A percentile compares a stretch with the other conserved stretches of the same genome.
Evolutionary conservation across 2,329 filamentous ascomycete genomes (phyloP).

Genomic region (Diplodia intermedia): DNA sequence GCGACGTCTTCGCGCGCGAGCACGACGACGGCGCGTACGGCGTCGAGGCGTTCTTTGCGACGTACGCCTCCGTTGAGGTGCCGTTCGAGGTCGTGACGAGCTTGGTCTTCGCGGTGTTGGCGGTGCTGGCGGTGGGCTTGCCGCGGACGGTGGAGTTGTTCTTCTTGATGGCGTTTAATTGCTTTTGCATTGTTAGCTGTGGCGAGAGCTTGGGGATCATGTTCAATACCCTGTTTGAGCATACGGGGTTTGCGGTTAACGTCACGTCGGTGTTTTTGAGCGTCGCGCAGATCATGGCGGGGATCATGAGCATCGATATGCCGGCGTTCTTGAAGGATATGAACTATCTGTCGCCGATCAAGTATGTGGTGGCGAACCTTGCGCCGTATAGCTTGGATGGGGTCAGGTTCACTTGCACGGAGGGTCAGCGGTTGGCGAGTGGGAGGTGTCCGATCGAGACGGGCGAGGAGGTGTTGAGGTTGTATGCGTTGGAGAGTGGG

Average conservation of each 20-base stretch:
- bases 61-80: conserved; percentile 73
- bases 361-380: conserved; percentile 72
- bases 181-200: conserved; percentile 75
- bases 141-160: conserved; percentile 69
- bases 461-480: conserved; percentile 69
- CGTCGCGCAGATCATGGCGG: conserved; percentile 73
- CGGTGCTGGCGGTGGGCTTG: conserved; percentile 69
- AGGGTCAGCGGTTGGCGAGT: conserved; percentile 63
- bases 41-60: conserved; percentile 72
- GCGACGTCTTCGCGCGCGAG: conserved; percentile 79
- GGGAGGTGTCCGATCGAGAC: conserved; percentile 70
- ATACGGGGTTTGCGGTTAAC: conserved; percentile 79
- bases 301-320: conserved; percentile 74
- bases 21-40: conserved; percentile 76
- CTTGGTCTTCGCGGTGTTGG: conserved; percentile 70
- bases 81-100: conserved; percentile 73
- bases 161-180: conserved; percentile 71
- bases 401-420: conserved; percentile 69
- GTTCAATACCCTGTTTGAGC: conserved; percentile 77
- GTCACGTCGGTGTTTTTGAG: conserved; percentile 73
- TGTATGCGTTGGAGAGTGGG: conserved; percentile 69
- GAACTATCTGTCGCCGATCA: conserved; percentile 75
- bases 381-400: conserved; percentile 69
- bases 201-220: conserved; percentile 80
- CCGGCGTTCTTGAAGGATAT: conserved; percentile 69